Evolutionary conservation across 257 asterid genomes (phyloP), one percentile per base, ranked within the genome.

Genomic region (Capsicum baccatum): DNA sequence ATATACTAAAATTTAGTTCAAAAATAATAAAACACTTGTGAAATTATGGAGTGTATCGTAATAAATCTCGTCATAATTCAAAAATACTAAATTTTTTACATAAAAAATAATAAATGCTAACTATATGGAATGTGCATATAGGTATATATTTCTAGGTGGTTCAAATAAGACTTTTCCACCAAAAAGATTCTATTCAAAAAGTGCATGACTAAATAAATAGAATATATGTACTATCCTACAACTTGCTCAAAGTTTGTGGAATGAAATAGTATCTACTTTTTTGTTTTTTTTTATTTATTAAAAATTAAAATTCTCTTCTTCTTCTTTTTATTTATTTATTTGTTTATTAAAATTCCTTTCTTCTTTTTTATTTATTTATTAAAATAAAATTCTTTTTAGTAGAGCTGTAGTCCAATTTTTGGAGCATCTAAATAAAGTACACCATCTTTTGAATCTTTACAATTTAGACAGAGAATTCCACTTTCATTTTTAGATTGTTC

Each of bases 391-490:
- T 76, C 81, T 76, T 48, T 81, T 47, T 48, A 81, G 50, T 16
- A 55, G 60, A 47, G 70, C 58, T 80, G 54, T 59, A 37, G 9
- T 83, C 10, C 81, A 50, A 14, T 76, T 76, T 16, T 7, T 74
- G 47, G 81, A 71, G 85, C 85, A 83, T 83, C 82, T 83, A 17
- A 83, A 68, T 44, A 59, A 73, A 83, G 83, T 67, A 48, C 64
- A 58, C 37, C 74, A 57, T 44, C 74, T 73, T 83, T 83, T 83
- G 63, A 44, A 83, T 71, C 74, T 83, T 83, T 76, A 52, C 47
- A 50, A 26, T 6, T 76, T 52, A 76, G 63, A 52, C 8, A 76
- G 63, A 76, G 47, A 15, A 76, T 21, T 76, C 63, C 81, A 76
- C 63, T 76, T 76, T 52, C 63, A 76, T 70, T 17, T 50, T 12